Conservation (phyloP, 345 rosid species). For the Boechera retrofracta region DNA sequence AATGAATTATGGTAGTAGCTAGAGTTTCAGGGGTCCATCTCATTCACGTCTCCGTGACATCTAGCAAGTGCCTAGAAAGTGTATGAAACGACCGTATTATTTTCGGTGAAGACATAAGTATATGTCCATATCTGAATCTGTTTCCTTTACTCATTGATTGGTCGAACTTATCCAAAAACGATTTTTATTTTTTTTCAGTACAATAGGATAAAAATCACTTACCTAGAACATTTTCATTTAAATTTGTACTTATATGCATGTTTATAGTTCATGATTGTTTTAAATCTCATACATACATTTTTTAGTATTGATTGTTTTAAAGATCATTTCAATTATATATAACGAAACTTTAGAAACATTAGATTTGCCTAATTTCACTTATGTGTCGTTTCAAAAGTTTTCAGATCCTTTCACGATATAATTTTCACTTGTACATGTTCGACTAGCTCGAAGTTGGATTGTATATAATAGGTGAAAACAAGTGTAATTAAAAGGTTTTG, state of each 20-base stretch:
- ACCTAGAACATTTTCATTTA: not conserved
- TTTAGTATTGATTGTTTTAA: not conserved
- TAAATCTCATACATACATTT: not conserved
- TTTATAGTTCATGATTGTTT: not conserved
- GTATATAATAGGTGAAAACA: not conserved
- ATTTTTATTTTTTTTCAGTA: not conserved
- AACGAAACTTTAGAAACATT: not conserved
- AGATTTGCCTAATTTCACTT: not conserved
- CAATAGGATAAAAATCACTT: not conserved
- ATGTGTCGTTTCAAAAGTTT: not conserved
- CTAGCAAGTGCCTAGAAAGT: conserved; percentile 32
- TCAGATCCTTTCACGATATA: not conserved
- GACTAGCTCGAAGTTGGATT: not conserved
- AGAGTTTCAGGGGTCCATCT: conserved; percentile 29
- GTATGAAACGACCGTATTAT: conserved; percentile 36
- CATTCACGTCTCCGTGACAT: conserved; percentile 35
- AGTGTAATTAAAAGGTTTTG: not conserved
- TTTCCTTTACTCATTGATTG: conserved; percentile 34
- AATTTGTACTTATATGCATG: not conserved
- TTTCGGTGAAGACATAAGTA: conserved; percentile 26
- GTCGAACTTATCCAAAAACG: conserved; percentile 13
- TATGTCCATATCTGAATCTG: conserved; percentile 18
- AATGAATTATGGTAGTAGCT: conserved; percentile 29
- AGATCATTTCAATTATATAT: not conserved
- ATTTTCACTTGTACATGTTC: not conserved